phyloP scores from a whole-genome alignment of 805 yeast genomes.

The Wickerhamiella lipophila region DNA sequence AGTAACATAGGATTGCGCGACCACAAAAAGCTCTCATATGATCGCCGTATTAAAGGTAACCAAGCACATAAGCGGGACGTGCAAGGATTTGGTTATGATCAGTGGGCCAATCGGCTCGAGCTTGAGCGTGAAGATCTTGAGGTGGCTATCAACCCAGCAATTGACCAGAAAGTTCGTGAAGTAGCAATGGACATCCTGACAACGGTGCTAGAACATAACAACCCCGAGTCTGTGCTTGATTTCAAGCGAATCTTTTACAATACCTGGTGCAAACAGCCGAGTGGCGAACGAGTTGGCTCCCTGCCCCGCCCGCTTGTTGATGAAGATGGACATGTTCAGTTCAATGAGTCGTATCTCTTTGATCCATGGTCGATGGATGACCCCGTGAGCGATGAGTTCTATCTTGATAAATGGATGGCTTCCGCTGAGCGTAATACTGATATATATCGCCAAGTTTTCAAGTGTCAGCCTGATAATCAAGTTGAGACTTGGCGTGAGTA shows the following conservation, averaged over 20 bases:
- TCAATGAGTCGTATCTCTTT: conserved; percentile 36
- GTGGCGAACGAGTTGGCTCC: conserved; percentile 1
- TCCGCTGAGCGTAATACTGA: conserved; percentile 75
- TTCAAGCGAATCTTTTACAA: conserved; percentile 25
- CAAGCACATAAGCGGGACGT: conserved; percentile 59
- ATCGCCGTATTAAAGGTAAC: conserved; percentile 63
- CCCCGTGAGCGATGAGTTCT: conserved; percentile 71
- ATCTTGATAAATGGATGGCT: conserved; percentile 67
- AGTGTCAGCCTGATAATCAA: conserved; percentile 86
- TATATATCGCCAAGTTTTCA: conserved; percentile 72
- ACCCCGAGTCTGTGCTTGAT: conserved; percentile 21
- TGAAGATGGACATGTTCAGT: conserved; percentile 21
- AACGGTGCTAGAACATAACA: conserved; percentile 14
- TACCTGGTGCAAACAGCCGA: conserved; percentile 4
- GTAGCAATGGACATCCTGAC: conserved; percentile 21
- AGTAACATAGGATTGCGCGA: conserved; percentile 80
- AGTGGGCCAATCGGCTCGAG: conserved; percentile 27
- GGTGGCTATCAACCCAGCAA: conserved; percentile 19
- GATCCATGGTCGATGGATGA: conserved; percentile 87
- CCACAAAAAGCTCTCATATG: conserved; percentile 65
- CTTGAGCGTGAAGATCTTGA: conserved; percentile 26
- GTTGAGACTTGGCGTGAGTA: conserved; percentile 88
- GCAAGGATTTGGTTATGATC: conserved; percentile 62
- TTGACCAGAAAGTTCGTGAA: conserved; percentile 26
- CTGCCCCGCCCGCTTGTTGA: conserved; percentile 15